Percentiles rank a stretch among this genome's conserved stretches.
These are phyloP conservation scores for Ogataea degrootiae DNA, from an alignment of 805 yeast genomes.

Conservation along the genomic window DNA sequence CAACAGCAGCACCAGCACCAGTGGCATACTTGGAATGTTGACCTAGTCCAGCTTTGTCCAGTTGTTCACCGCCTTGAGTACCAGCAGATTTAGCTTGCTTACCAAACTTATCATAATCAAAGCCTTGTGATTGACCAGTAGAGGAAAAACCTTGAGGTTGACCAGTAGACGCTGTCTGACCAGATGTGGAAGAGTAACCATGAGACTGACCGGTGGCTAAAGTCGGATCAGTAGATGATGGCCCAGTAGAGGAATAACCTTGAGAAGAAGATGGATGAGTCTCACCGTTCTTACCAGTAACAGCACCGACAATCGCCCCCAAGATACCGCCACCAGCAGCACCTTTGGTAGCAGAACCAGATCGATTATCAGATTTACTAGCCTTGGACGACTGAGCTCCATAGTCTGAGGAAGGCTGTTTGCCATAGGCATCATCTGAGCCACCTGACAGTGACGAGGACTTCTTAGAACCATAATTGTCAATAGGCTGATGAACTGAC, in stretches of 20 bases:
- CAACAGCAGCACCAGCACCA: slow-evolving; percentile 8
- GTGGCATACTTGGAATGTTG: slow-evolving; percentile 10
- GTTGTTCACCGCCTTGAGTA: slow-evolving; percentile 7
- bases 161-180: too few relatives aligned
- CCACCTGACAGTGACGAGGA: too few relatives aligned
- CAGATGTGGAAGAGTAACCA: too few relatives aligned
- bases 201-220: too few relatives aligned
- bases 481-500: not conserved
- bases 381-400: too few relatives aligned
- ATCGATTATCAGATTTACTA: too few relatives aligned
- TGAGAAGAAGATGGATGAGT: not conserved
- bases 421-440: too few relatives aligned
- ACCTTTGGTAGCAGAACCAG: too few relatives aligned
- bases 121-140: not conserved
- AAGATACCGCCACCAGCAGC: not conserved
- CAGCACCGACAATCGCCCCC: not conserved
- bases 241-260: not conserved
- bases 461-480: not conserved
- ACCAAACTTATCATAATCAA: slow-evolving; percentile 6
- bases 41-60: slow-evolving; percentile 9
- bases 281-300: not conserved
- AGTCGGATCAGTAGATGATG: not conserved
- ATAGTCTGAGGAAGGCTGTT: too few relatives aligned
- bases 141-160: not conserved
- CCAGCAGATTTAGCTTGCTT: slow-evolving; percentile 6